phyloP scores from a whole-genome alignment of 768 basidiomycete species.

The Cyclocybe aegerita region DNA sequence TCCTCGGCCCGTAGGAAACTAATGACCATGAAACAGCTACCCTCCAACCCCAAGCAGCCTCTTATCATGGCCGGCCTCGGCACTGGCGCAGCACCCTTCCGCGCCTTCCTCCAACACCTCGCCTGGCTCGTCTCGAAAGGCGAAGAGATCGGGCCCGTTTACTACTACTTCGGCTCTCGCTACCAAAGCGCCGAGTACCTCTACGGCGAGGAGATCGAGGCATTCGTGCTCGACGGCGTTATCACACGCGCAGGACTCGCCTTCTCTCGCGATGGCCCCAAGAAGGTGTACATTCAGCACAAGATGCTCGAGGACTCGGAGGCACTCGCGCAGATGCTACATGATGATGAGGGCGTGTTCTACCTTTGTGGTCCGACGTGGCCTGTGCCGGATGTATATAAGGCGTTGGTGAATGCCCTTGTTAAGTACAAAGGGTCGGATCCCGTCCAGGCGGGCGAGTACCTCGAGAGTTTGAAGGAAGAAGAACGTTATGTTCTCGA shows the following conservation, averaged over 20 bases:
- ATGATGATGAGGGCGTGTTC: slow-evolving; percentile 77
- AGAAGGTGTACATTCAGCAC: slow-evolving; percentile 98
- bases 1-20: background rate
- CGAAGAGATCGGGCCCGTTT: slow-evolving; percentile 82
- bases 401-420: slow-evolving; percentile 84
- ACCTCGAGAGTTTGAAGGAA: slow-evolving; percentile 89
- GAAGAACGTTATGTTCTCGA: slow-evolving; percentile 98
- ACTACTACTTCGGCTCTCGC: slow-evolving; percentile 99
- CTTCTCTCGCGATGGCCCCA: slow-evolving; percentile 90
- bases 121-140: slow-evolving; percentile 78
- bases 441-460: slow-evolving; percentile 67
- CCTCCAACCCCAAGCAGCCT: slow-evolving; percentile 80
- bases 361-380: slow-evolving; percentile 98
- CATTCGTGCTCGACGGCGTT: slow-evolving; percentile 81
- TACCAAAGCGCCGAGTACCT: slow-evolving; percentile 95
- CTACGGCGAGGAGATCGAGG: slow-evolving; percentile 95
- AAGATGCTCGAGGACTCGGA: slow-evolving; percentile 93
- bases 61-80: slow-evolving; percentile 99
- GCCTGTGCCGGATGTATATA: slow-evolving; percentile 99
- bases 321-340: slow-evolving; percentile 71
- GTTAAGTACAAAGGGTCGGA: slow-evolving; percentile 68
- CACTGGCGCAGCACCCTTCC: slow-evolving; percentile 98
- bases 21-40: slow-evolving; percentile 51
- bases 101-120: slow-evolving; percentile 96
- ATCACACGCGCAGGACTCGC: slow-evolving; percentile 92